Conservation (phyloP, 2,329 filamentous ascomycete genomes). For the Elsinoe perseae region DNA sequence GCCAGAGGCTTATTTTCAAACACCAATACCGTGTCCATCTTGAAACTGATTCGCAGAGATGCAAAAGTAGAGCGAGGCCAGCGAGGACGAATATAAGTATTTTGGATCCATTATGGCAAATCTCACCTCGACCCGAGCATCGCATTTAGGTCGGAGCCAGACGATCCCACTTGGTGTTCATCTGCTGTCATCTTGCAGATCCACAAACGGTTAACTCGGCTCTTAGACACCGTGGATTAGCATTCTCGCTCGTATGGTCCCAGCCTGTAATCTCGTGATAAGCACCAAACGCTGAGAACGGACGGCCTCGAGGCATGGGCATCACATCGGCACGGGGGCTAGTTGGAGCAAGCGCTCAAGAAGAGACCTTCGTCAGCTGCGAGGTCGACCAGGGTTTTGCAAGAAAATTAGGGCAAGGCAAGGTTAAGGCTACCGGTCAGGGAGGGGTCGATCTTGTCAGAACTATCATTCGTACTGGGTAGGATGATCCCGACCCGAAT, state of each 20-base stretch:
- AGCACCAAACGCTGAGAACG: background rate
- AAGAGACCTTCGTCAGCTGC: no score
- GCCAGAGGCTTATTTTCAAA: constrained; percentile 1
- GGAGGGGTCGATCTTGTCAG: no score
- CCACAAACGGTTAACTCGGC: constrained; percentile 3
- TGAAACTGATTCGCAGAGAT: background rate
- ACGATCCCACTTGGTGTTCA: background rate
- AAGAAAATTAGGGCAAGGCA: no score
- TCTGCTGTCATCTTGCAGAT: constrained; percentile 4
- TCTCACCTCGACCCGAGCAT: background rate
- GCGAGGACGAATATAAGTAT: background rate
- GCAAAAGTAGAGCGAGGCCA: background rate
- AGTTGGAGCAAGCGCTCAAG: no score
- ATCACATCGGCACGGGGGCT: background rate
- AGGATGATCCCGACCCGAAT: no score
- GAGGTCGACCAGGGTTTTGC: no score
- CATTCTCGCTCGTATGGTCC: background rate
- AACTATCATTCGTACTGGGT: no score
- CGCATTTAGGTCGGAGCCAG: background rate
- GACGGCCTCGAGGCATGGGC: background rate
- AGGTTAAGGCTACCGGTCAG: no score
- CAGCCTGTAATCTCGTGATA: background rate
- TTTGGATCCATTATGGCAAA: no score
- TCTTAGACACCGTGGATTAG: background rate
- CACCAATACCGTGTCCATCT: background rate